Base-by-base conservation (phyloP, 2,329 filamentous ascomycete genomes). In the Aspergillus nomiae region DNA sequence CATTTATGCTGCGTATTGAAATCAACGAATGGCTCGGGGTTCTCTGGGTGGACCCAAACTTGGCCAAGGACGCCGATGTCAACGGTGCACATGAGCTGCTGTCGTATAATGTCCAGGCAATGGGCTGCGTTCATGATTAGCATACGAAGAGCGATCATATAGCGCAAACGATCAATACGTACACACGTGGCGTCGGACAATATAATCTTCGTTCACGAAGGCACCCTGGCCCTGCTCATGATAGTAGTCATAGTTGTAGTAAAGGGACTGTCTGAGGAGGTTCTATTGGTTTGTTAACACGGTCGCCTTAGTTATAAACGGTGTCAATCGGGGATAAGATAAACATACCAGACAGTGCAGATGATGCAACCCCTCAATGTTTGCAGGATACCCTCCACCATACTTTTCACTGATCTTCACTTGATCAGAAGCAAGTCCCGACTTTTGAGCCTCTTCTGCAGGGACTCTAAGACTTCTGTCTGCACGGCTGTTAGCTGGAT, bases 41-140 rank as follows among this genome's bases (percentile, higher is more conserved):
- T 73, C 28, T 85, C 77, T 0, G 71, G 70, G 21, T 74, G 70
- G 38, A 82, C 83, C 87, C 87, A 89, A 7, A 89, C 81, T 67
- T 89, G 86, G 14, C 86, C 86, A 0, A 89, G 78, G 0, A 89
- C 81, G 1, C 82, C 86, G 3, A 86, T 83, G 66, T 89, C 87
- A 24, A 84, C 79, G 32, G 83, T 85, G 73, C 87, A 89, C 85
- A 89, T 89, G 16, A 89, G 78, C 19, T 87, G 84, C 70, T 89
- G 87, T 1, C 87, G 84, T 51, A 89, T 63, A 4, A 84, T 85
- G 65, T 89, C 87, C 36, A 89, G 77, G 63, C 87, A 89, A 64
- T 89, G 87, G 6, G 83, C 82, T 84, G 56, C 2, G 26, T n/a
- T 2, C 6, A 8, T 14, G 3, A 36, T 62, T 32, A 64, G 63